Conservation (phyloP, 2,329 filamentous ascomycete species). For the Cadophora malorum region DNA sequence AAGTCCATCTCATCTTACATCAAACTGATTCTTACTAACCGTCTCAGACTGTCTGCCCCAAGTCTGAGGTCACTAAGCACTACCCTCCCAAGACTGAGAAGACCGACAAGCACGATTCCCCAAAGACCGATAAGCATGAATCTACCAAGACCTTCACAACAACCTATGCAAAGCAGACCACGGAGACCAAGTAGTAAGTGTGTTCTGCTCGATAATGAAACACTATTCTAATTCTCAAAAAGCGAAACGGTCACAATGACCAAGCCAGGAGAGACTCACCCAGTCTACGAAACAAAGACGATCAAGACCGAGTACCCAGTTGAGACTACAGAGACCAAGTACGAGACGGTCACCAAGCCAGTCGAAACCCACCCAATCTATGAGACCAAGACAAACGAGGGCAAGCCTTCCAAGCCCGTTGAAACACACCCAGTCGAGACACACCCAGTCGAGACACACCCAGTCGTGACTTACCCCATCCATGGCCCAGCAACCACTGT, state of each 20-base stretch:
- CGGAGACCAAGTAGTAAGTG: background rate
- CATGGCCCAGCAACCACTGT: background rate
- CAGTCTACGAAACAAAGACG: constrained; percentile 1
- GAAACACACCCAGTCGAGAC: background rate
- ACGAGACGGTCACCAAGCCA: background rate
- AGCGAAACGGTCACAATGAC: background rate
- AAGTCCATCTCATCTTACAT: background rate
- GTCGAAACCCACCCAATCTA: background rate
- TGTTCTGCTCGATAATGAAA: no score
- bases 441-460: background rate
- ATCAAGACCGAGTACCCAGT: constrained; percentile 6
- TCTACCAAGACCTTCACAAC: background rate
- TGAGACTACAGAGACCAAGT: no score
- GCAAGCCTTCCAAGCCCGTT: background rate
- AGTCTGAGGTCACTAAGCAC: background rate
- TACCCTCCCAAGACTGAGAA: background rate
- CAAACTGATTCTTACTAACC: background rate
- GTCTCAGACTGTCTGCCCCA: constrained; percentile 3
- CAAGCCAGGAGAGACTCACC: background rate
- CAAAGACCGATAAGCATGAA: background rate
- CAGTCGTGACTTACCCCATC: background rate
- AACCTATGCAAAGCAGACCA: background rate
- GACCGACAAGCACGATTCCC: background rate
- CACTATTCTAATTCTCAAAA: no score
- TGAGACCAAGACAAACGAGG: background rate